Base-by-base conservation (phyloP, 192 early-diverging fungal genomes). In the Rhizoclosmatium sp. region DNA sequence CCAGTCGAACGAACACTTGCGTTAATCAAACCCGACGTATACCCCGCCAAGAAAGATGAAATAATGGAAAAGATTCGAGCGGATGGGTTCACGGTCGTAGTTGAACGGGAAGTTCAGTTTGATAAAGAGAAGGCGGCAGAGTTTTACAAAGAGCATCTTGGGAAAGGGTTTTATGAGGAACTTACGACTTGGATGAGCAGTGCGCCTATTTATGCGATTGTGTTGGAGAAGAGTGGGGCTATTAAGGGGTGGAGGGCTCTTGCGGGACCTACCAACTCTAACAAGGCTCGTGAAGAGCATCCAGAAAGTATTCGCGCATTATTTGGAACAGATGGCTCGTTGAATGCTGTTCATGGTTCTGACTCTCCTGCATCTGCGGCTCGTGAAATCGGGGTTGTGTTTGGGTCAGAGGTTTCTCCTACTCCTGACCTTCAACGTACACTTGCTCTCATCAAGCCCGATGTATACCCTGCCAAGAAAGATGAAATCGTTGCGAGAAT, bases 321-420 rank as follows among this genome's bases (percentile, higher is more conserved):
- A 2, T 90, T 68, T 78, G 89, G 89, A 19, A 86, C 82, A 12
- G 87, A 91, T 75, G 84, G 84, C 0, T 73, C 85, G n/a, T 64
- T 83, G 19, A 91, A 91, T 62, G 87, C 85, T 16, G 86, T 91
- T 1, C 90, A 91, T 74, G 88, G 87, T 16, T 90, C 90, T 1
- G 89, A 91, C 73, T 87, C 87, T n/a, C 77, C 78, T 1, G 47
- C 74, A 40, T 84, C 81, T 41, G 89, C 89, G 3, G 67, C 66
- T 9, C 82, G 83, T 46, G 87, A 85, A 62, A 83, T 84, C 48
- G 51, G 65, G 12, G 72, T 85, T 56, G 72, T 88, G 19, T 90
- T 90, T 80, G 80, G 79, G 4, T 78, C 87, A 49, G 61, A 56
- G 59, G 58, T 80, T 3, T 77, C 83, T 19, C 78, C 84, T 3